phyloP scores from a whole-genome alignment of 2,329 filamentous ascomycete species.

The Alternaria ethzedia region DNA sequence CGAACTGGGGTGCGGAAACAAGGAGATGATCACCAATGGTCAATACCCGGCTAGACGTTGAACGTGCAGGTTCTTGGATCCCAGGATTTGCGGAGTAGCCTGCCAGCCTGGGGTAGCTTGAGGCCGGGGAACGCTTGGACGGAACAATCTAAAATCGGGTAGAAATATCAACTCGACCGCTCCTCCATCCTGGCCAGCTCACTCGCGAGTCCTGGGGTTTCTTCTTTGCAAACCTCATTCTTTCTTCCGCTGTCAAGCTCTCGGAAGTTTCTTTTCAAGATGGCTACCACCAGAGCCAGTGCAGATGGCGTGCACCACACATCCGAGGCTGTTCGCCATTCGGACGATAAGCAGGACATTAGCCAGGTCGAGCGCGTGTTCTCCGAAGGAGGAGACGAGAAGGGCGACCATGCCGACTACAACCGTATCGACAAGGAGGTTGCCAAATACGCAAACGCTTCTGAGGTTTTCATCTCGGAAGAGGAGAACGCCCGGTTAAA shows the following conservation, averaged over 20 bases:
- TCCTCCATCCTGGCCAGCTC: conserved; percentile 20
- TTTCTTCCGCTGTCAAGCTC: conserved; percentile 14
- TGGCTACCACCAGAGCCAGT: conserved; percentile 24
- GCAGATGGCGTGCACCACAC: conserved; percentile 23
- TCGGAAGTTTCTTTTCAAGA: conserved; percentile 22
- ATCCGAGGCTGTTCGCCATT: conserved; percentile 21
- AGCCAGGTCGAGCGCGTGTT: conserved; percentile 58
- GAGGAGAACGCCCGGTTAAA: conserved; percentile 68
- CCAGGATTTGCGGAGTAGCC: conserved; percentile 29
- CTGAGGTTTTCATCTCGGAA: conserved; percentile 61
- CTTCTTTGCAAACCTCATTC: conserved; percentile 10
- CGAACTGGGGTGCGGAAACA: conserved; percentile 13
- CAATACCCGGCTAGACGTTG: conserved; percentile 12
- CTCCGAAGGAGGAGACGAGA: conserved; percentile 52
- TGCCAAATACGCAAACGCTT: conserved; percentile 69
- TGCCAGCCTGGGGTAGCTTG: conserved; percentile 25
- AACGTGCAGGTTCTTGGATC: conserved; percentile 16
- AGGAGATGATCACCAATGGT: conserved; percentile 11
- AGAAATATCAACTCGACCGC: conserved; percentile 30
- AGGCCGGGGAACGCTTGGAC: conserved; percentile 26
- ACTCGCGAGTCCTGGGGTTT: conserved; percentile 23
- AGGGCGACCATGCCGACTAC: conserved; percentile 63
- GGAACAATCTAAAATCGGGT: conserved; percentile 23
- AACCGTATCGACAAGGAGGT: conserved; percentile 72
- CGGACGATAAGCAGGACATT: conserved; percentile 40